These are phyloP conservation scores for Pyricularia grisea DNA, from an alignment of 2,329 filamentous ascomycete species.

Conservation along the genomic window DNA sequence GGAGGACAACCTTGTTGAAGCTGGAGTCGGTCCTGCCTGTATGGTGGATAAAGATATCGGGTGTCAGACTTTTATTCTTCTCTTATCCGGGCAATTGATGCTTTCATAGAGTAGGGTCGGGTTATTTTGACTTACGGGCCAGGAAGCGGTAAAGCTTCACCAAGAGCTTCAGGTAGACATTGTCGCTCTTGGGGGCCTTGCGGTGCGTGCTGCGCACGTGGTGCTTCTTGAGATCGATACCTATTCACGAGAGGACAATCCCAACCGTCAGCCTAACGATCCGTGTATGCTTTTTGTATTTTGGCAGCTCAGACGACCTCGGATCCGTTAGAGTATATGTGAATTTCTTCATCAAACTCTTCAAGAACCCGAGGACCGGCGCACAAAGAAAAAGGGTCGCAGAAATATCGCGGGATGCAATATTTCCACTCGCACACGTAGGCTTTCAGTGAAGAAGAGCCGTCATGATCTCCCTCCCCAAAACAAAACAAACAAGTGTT, in stretches of 20 bases:
- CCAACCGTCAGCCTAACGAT: slow-evolving; percentile 49
- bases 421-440: slow-evolving; percentile 42
- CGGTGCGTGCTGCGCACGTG: slow-evolving; percentile 69
- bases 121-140: slow-evolving; percentile 59
- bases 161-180: slow-evolving; percentile 93
- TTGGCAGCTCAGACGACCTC: not conserved
- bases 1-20: slow-evolving; percentile 99
- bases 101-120: not conserved
- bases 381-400: slow-evolving; percentile 4
- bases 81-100: not conserved
- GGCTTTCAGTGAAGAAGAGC: slow-evolving; percentile 18
- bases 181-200: slow-evolving; percentile 95
- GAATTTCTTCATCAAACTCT: not conserved
- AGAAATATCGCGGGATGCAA: slow-evolving; percentile 5
- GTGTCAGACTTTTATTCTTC: not conserved
- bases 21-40: slow-evolving; percentile 86
- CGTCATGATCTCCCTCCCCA: slow-evolving; percentile 18
- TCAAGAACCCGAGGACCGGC: not conserved
- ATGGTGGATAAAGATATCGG: not conserved
- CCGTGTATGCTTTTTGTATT: slow-evolving; percentile 44
- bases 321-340: not conserved
- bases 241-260: slow-evolving; percentile 39
- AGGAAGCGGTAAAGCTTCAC: slow-evolving; percentile 98
- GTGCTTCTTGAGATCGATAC: slow-evolving; percentile 64
- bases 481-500: not conserved